phyloP scores from a whole-genome alignment of 176 grass and related monocot genomes.

The Raddia distichophylla region DNA sequence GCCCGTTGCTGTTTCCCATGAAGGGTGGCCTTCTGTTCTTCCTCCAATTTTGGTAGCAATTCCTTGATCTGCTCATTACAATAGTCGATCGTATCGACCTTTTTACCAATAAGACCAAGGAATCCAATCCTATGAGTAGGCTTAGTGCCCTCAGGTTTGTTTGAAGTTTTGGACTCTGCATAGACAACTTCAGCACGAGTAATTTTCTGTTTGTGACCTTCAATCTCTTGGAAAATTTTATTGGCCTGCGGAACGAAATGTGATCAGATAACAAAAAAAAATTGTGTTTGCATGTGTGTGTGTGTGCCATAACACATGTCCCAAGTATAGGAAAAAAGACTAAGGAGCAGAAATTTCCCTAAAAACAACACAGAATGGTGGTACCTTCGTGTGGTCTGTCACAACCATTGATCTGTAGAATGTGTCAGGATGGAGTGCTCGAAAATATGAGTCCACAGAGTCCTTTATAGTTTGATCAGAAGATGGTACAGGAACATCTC shows the following conservation, averaged over 20 bases:
- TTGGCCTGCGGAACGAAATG: slow-evolving; percentile 54
- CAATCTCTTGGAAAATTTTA: slow-evolving; percentile 82
- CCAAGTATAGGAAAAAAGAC: background rate
- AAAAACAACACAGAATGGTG: slow-evolving; percentile 3
- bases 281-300: no score
- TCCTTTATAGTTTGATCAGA: slow-evolving; percentile 76
- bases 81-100: slow-evolving; percentile 87
- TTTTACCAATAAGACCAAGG: slow-evolving; percentile 79
- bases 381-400: slow-evolving; percentile 70
- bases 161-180: slow-evolving; percentile 65
- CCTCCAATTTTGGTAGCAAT: slow-evolving; percentile 79
- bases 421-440: slow-evolving; percentile 73
- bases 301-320: background rate
- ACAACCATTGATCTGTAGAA: slow-evolving; percentile 87
- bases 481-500: slow-evolving; percentile 59
- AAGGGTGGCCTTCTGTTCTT: slow-evolving; percentile 71
- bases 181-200: slow-evolving; percentile 69
- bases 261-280: slow-evolving; percentile 10
- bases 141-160: slow-evolving; percentile 63
- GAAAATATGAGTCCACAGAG: slow-evolving; percentile 80
- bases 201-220: slow-evolving; percentile 82
- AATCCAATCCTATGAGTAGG: slow-evolving; percentile 76
- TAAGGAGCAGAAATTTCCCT: background rate
- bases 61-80: slow-evolving; percentile 83
- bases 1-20: slow-evolving; percentile 72